Evolutionary conservation across 768 basidiomycete genomes (phyloP).

Genomic region (Xanthoconium purpureum): DNA sequence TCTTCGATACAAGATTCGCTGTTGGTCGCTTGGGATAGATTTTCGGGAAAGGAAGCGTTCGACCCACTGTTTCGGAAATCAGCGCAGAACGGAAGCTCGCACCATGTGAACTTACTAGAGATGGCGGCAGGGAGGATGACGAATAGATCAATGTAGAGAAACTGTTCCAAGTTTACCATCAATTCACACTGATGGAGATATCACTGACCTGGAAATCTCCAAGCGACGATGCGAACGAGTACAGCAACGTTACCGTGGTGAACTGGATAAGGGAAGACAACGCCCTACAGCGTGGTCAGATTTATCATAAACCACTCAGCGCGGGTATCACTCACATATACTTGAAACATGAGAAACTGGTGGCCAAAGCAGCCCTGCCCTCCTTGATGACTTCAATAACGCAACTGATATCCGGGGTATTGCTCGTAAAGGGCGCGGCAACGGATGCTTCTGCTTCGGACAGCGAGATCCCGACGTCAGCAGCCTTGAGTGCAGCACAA

Average conservation of each 20-base stretch:
- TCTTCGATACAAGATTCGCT: conserved; percentile 92
- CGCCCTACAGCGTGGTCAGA: conserved; percentile 59
- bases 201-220: conserved; percentile 88
- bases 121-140: conserved; percentile 97
- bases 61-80: conserved; percentile 66
- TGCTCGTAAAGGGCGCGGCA: conserved; percentile 95
- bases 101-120: conserved; percentile 62
- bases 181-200: background rate
- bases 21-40: conserved; percentile 91
- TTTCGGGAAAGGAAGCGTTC: conserved; percentile 84
- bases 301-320: background rate
- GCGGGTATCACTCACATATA: conserved; percentile 73
- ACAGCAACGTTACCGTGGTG: conserved; percentile 93
- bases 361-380: conserved; percentile 92
- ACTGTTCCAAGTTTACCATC: conserved; percentile 44
- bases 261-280: conserved; percentile 98
- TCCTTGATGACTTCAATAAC: conserved; percentile 96
- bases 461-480: conserved; percentile 93
- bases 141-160: conserved; percentile 96
- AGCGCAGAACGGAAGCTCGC: background rate
- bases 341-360: conserved; percentile 99
- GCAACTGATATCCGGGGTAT: conserved; percentile 91
- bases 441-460: conserved; percentile 99
- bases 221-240: conserved; percentile 93
- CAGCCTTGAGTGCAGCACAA: conserved; percentile 96